A percentile compares a stretch with the other conserved stretches of the same genome.
phyloP scores from a whole-genome alignment of 495 filamentous ascomycete species.

The Arthonia radiata region DNA sequence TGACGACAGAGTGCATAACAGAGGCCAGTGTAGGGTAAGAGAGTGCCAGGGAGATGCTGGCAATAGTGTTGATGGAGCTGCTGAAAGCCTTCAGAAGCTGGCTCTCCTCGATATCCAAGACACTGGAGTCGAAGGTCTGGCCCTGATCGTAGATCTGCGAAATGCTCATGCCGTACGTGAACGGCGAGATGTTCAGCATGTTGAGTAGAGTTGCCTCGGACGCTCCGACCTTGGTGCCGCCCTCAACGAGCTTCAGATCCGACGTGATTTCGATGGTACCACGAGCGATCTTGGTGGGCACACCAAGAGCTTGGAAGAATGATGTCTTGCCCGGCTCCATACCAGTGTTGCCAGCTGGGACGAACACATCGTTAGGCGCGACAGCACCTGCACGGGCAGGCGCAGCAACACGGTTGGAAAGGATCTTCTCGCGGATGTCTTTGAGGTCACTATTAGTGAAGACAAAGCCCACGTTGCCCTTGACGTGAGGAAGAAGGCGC shows the following conservation, averaged over 20 bases:
- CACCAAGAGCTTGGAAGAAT: conserved; percentile 99
- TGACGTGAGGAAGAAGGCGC: conserved; percentile 84
- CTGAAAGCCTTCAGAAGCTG: conserved; percentile 72
- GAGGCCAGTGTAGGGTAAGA: conserved; percentile 94
- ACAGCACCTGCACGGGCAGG: conserved; percentile 92
- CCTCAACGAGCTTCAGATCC: conserved; percentile 93
- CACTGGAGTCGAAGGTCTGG: conserved; percentile 58
- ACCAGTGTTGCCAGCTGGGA: conserved; percentile 95
- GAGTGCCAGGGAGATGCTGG: conserved; percentile 67
- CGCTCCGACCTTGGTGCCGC: conserved; percentile 78
- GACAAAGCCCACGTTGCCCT: conserved; percentile 96
- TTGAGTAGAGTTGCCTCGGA: conserved; percentile 97
- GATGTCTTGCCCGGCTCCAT: conserved; percentile 99
- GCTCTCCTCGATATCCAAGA: conserved; percentile 81
- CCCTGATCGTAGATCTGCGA: conserved; percentile 88
- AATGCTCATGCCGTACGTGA: conserved; percentile 98
- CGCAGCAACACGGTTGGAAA: conserved; percentile 88
- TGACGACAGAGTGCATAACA: conserved; percentile 82
- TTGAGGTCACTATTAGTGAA: conserved; percentile 97
- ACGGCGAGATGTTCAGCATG: conserved; percentile 99
- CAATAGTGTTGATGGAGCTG: conserved; percentile 63
- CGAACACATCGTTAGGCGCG: conserved; percentile 68
- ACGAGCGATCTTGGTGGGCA: conserved; percentile 99
- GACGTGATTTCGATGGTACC: conserved; percentile 99
- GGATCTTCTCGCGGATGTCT: conserved; percentile 72